Evolutionary conservation across 257 asterid genomes (phyloP).

Genomic region (Phtheirospermum japonicum): DNA sequence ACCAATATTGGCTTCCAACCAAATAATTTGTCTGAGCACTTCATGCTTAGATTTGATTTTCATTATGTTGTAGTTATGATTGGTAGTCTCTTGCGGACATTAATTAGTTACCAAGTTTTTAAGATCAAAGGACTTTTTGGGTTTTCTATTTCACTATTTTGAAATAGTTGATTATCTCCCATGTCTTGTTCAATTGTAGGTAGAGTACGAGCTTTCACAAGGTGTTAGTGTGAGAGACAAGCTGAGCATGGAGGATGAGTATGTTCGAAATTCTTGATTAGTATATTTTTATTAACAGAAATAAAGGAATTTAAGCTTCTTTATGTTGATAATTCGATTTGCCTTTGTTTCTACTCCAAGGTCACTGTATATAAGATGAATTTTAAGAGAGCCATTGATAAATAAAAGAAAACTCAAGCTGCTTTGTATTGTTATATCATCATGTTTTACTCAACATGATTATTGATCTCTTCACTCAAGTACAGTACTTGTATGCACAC

Average conservation of each 20-base stretch:
- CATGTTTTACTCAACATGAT: slow-evolving; percentile 4
- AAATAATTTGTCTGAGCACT: slow-evolving; percentile 14
- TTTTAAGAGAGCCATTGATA: slow-evolving; percentile 15
- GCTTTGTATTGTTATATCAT: slow-evolving; percentile 8
- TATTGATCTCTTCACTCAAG: slow-evolving; percentile 20
- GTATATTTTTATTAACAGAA: background rate
- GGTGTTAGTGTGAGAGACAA: slow-evolving; percentile 64
- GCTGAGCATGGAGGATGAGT: slow-evolving; percentile 80
- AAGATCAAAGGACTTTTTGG: slow-evolving; percentile 10
- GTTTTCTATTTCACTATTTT: slow-evolving; percentile 12
- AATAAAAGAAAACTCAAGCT: background rate
- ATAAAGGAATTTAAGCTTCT: slow-evolving; percentile 11
- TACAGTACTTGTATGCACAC: slow-evolving; percentile 2
- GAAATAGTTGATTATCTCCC: slow-evolving; percentile 30
- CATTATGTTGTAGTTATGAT: slow-evolving; percentile 9
- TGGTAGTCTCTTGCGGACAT: slow-evolving; percentile 15
- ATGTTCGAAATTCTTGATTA: slow-evolving; percentile 33
- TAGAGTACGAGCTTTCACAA: slow-evolving; percentile 66
- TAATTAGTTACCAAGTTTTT: slow-evolving; percentile 10
- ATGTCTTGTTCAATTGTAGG: slow-evolving; percentile 47
- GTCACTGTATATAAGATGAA: background rate
- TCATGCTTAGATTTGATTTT: slow-evolving; percentile 16
- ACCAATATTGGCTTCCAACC: slow-evolving; percentile 11
- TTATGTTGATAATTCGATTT: slow-evolving; percentile 15
- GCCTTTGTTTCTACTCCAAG: slow-evolving; percentile 1